phyloP scores from a whole-genome alignment of 495 filamentous ascomycete genomes.

The Penicillium flavigenum region DNA sequence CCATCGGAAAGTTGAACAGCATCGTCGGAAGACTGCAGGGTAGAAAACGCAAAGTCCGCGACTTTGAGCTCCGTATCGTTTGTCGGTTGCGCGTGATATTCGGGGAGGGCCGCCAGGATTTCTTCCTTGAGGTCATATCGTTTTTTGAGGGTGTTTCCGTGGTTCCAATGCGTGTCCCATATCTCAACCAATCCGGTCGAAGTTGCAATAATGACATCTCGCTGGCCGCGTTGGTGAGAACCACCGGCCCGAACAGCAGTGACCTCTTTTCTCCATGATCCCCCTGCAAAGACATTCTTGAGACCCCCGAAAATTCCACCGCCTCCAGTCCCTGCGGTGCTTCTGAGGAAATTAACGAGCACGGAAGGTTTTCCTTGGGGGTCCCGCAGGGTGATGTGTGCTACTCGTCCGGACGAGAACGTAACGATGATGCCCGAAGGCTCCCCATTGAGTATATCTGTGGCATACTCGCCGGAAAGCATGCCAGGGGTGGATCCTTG shows the following conservation, averaged over 20 bases:
- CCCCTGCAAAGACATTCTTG: conserved; percentile 65
- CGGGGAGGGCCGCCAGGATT: conserved; percentile 29
- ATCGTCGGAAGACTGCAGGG: conserved; percentile 19
- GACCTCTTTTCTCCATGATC: conserved; percentile 68
- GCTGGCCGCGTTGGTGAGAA: conserved; percentile 73
- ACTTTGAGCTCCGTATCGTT: conserved; percentile 37
- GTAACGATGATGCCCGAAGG: conserved; percentile 80
- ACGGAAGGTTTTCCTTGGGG: conserved; percentile 80
- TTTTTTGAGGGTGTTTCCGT: conserved; percentile 56
- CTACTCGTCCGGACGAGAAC: conserved; percentile 80
- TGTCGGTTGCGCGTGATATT: conserved; percentile 20
- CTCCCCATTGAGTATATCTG: conserved; percentile 75
- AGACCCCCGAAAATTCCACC: conserved; percentile 75
- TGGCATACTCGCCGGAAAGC: conserved; percentile 73
- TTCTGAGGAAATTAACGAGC: conserved; percentile 69
- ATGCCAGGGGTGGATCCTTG: conserved; percentile 70
- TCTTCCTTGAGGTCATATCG: conserved; percentile 50
- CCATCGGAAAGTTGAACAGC: conserved; percentile 21
- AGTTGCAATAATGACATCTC: conserved; percentile 76
- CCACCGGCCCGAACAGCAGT: conserved; percentile 70
- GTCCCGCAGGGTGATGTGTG: conserved; percentile 81
- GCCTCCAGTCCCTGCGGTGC: conserved; percentile 42
- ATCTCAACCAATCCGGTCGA: conserved; percentile 70
- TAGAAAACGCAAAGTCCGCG: conserved; percentile 38
- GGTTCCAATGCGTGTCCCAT: conserved; percentile 86